Conservation (phyloP, 805 yeast genomes). For the Maudiozyma bulderi region DNA sequence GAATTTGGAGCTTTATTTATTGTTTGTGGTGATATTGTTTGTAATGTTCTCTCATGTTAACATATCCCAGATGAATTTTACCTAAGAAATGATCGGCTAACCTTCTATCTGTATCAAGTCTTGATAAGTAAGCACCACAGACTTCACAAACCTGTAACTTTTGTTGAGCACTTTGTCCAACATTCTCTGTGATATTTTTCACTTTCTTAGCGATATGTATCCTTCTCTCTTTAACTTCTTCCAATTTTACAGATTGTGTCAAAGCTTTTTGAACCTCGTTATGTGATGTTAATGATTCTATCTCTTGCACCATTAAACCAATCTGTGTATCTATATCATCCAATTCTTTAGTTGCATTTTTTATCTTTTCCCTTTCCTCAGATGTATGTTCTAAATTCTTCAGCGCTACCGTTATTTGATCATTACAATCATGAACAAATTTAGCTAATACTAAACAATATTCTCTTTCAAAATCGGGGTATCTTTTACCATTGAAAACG, state of each 20-base stretch:
- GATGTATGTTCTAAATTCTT: slow-evolving; percentile 55
- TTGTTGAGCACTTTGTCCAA: slow-evolving; percentile 82
- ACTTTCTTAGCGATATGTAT: slow-evolving; percentile 46
- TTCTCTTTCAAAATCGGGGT: slow-evolving; percentile 40
- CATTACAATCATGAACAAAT: slow-evolving; percentile 58
- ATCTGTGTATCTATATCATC: slow-evolving; percentile 55
- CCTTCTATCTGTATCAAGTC: slow-evolving; percentile 79
- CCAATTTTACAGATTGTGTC: slow-evolving; percentile 38
- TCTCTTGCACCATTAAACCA: slow-evolving; percentile 59
- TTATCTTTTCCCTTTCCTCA: slow-evolving; percentile 57
- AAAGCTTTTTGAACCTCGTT: slow-evolving; percentile 45
- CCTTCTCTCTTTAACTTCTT: slow-evolving; percentile 39
- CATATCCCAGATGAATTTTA: slow-evolving; percentile 76
- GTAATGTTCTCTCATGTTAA: slow-evolving; percentile 55
- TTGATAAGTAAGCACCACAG: slow-evolving; percentile 82
- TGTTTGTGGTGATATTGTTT: slow-evolving; percentile 11
- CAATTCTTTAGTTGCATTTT: slow-evolving; percentile 44
- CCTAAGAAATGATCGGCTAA: slow-evolving; percentile 87
- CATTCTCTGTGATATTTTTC: slow-evolving; percentile 52
- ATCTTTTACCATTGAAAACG: slow-evolving; percentile 32
- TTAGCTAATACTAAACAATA: slow-evolving; percentile 39
- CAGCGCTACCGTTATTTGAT: slow-evolving; percentile 52
- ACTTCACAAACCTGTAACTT: slow-evolving; percentile 81
- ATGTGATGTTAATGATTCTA: slow-evolving; percentile 40
- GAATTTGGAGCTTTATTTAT: not conserved